These are phyloP conservation scores for Berkeleyomyces rouxiae DNA, from an alignment of 2,329 filamentous ascomycete species.

Conservation along the genomic window DNA sequence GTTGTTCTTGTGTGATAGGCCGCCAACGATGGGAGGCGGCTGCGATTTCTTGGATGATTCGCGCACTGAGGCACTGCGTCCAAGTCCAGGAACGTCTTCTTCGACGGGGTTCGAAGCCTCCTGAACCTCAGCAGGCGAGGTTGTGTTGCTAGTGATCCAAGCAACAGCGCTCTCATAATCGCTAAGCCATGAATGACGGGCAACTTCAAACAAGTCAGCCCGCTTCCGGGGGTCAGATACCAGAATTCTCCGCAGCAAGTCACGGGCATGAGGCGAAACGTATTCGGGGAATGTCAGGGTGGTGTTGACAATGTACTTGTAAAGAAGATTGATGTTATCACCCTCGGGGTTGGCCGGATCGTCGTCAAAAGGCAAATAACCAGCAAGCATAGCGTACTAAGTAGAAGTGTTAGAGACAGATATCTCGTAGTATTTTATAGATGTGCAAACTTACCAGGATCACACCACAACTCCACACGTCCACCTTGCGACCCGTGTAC, in stretches of 20 bases:
- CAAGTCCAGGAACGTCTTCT: constrained; percentile 42
- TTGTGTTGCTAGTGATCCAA: constrained; percentile 92
- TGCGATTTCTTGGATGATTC: constrained; percentile 54
- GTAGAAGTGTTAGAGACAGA: not conserved
- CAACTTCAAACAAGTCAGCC: constrained; percentile 92
- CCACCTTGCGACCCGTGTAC: constrained; percentile 93
- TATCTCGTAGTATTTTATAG: not conserved
- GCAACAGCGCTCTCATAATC: constrained; percentile 94
- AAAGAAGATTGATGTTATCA: constrained; percentile 96
- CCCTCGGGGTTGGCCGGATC: constrained; percentile 96
- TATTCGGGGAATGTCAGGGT: constrained; percentile 97
- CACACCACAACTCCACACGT: constrained; percentile 98
- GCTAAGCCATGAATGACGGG: constrained; percentile 92
- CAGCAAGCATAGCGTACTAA: constrained; percentile 95
- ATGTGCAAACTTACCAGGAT: constrained; percentile 57
- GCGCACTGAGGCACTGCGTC: constrained; percentile 82
- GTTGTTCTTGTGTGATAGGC: constrained; percentile 54
- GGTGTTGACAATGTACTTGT: constrained; percentile 98
- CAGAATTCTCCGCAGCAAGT: constrained; percentile 79
- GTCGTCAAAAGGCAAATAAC: constrained; percentile 94
- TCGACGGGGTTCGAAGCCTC: constrained; percentile 52
- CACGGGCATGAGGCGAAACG: constrained; percentile 87
- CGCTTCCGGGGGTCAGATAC: constrained; percentile 90
- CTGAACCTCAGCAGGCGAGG: constrained; percentile 69
- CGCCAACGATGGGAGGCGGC: constrained; percentile 34